These are phyloP conservation scores for Taphrina betulina DNA, from an alignment of 1,139 yeast species.

Conservation along the genomic window DNA sequence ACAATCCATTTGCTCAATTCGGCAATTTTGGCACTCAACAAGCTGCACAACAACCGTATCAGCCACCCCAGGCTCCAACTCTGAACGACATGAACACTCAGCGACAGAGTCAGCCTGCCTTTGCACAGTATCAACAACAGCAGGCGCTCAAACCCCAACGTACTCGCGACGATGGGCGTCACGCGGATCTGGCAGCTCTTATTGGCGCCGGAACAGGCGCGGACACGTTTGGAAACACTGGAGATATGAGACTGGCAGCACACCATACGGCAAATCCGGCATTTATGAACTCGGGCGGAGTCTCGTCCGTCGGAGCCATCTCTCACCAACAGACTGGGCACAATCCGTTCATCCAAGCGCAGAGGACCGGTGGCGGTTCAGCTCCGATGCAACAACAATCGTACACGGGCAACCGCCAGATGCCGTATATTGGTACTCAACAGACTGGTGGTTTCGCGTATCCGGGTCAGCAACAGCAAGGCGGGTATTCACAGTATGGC, in stretches of 20 bases:
- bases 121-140: conserved; percentile 30
- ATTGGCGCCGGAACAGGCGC: conserved; percentile 78
- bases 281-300: conserved; percentile 79
- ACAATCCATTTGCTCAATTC: conserved; percentile 79
- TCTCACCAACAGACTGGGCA: conserved; percentile 34
- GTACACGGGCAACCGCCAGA: conserved; percentile 14
- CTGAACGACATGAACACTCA: conserved; percentile 6
- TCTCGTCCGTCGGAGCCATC: conserved; percentile 19
- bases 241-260: conserved; percentile 84
- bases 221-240: conserved; percentile 95
- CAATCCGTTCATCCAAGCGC: conserved; percentile 31
- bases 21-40: conserved; percentile 22
- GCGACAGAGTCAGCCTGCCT: conserved; percentile 11
- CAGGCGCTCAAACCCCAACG: conserved; percentile 28
- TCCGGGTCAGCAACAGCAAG: conserved; percentile 30
- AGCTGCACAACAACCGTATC: conserved; percentile 22
- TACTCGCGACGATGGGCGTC: conserved; percentile 43
- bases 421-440: conserved; percentile 21
- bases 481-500: neutral
- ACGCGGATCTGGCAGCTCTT: conserved; percentile 72
- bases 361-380: conserved; percentile 27
- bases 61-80: conserved; percentile 24
- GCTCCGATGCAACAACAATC: conserved; percentile 13
- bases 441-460: conserved; percentile 32
- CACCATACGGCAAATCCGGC: conserved; percentile 77